Evolutionary conservation across 768 basidiomycete species (phyloP), one percentile per base, ranked within the genome.

Genomic region (Mycena kentingensis): DNA sequence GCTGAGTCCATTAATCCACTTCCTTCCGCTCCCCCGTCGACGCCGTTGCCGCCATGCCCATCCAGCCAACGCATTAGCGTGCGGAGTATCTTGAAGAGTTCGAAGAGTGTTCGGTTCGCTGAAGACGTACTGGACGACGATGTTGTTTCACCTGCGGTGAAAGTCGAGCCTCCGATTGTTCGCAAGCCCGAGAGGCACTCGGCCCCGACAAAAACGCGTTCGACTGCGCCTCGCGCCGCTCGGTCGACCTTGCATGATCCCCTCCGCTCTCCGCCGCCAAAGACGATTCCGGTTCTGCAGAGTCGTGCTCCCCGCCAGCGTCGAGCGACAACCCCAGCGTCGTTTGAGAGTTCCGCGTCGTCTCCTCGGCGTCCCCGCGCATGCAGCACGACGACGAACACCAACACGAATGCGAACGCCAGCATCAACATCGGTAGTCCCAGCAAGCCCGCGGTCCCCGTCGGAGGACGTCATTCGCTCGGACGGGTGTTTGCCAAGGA

Each of bases 81-180:
- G 22, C 66, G 69, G 21, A 68, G 73, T 32, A 73, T 75, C 28
- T 63, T 75, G 29, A 75, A 73, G 52, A 67, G 64, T 49, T 67
- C 62, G 62, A 77, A 73, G 52, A 76, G 67, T 35, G 77, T 79
- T 49, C 72, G 76, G 37, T 79, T 79, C 57, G 72, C 72, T 13
- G 41, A 42, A 26, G 41, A 42, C 12, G 22, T n/a, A n/a, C n/a
- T 42, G 12, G 41, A 42, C 12, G 41, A 24, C 13, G 41, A 42
- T 11, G 19, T 39, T 22, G 15, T 19, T n/a, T n/a, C n/a, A n/a
- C n/a, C n/a, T n/a, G n/a, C n/a, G n/a, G n/a, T 10, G 41, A 51
- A 12, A 34, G 31, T 16, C 19, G 29, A 15, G 50, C 31, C 19
- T 16, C 32, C n/a, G 32, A 8, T 6, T 7, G 6, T 5, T 7